Conservation (phyloP, 2,329 filamentous ascomycete species). For the Colletotrichum sublineola region DNA sequence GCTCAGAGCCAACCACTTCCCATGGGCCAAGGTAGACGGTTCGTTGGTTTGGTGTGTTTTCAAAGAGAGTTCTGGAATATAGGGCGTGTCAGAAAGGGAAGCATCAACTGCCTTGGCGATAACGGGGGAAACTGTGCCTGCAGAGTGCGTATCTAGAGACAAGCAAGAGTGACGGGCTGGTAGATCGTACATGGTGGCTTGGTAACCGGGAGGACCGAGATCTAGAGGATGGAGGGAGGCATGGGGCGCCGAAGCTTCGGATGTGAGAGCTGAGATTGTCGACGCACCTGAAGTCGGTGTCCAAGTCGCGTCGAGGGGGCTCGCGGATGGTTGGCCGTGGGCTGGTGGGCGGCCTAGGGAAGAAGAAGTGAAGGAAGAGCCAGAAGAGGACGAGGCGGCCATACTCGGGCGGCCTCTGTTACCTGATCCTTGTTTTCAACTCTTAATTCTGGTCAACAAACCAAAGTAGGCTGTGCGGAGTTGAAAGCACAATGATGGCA, state of each 20-base stretch:
- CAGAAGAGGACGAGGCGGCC: conserved; percentile 59
- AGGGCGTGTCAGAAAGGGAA: conserved; percentile 33
- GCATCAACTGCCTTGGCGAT: conserved; percentile 40
- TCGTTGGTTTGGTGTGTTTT: conserved; percentile 62
- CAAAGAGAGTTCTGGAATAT: conserved; percentile 61
- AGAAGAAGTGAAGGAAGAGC: conserved; percentile 63
- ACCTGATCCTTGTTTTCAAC: conserved; percentile 2
- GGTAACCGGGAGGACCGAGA: conserved; percentile 65
- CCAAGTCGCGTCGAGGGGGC: conserved; percentile 60
- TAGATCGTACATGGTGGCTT: conserved; percentile 64
- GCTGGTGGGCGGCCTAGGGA: conserved; percentile 58
- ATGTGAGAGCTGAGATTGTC: conserved; percentile 58
- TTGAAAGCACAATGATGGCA: conserved; percentile 23
- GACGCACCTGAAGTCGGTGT: conserved; percentile 60
- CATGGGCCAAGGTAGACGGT: conserved; percentile 67
- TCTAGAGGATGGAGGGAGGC: conserved; percentile 61
- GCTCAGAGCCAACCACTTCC: conserved; percentile 62
- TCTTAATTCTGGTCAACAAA: conserved; percentile 28
- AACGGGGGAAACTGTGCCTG: conserved; percentile 8
- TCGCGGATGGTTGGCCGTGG: conserved; percentile 57
- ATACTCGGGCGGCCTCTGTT: conserved; percentile 49
- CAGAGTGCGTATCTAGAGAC: conserved; percentile 43
- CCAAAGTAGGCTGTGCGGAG: conserved; percentile 1
- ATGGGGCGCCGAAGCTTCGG: conserved; percentile 56
- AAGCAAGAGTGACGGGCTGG: conserved; percentile 37